Base-by-base conservation (phyloP, 495 filamentous ascomycete genomes). In the Cryomyces minteri region DNA sequence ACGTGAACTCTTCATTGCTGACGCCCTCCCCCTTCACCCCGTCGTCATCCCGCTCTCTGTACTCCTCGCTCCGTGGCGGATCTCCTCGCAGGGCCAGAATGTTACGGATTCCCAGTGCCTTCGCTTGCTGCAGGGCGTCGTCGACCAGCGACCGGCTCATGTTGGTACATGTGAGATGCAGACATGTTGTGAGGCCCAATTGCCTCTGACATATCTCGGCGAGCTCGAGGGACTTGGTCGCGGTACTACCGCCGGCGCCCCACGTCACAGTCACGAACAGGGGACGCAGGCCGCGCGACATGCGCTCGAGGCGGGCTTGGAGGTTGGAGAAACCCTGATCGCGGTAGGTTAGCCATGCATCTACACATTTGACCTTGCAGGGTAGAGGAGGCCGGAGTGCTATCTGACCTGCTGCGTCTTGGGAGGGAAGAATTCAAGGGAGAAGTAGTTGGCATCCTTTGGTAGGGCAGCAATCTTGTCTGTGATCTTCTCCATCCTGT, bases 401-500 rank as follows among this genome's bases (percentile, higher is more conserved):
- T 10, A 4, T 9, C 40, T 41, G 9, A 80, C 87, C 80, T 88
- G 92, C 46, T 75, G 66, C 25, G 90, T 98, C 65, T 94, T 96
- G 43, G 92, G 92, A 45, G 90, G 90, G 64, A 98, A 96, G 74
- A 98, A 98, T 67, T 98, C 92, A 53, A 96, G 79, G 32, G 92
- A 96, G 66, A 94, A 88, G 69, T 88, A 98, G 54, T 76, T 76
- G 43, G 73, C 72, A 62, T 81, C 76, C 34, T 79, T 72, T 58
- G 84, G 82, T 65, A 98, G 65, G 50, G 85, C 84, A 62, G 83
- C 82, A 56, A 96, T 87, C 72, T 96, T 96, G 69, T 93, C 82
- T 44, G 86, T 94, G 58, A 98, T 85, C 64, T 85, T 94, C 63
- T 90, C 80, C 81, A 88, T 88, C 18, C 18, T 25, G 18, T 25